Evolutionary conservation across 257 asterid genomes (phyloP).

Genomic region (Salvia miltiorrhiza): DNA sequence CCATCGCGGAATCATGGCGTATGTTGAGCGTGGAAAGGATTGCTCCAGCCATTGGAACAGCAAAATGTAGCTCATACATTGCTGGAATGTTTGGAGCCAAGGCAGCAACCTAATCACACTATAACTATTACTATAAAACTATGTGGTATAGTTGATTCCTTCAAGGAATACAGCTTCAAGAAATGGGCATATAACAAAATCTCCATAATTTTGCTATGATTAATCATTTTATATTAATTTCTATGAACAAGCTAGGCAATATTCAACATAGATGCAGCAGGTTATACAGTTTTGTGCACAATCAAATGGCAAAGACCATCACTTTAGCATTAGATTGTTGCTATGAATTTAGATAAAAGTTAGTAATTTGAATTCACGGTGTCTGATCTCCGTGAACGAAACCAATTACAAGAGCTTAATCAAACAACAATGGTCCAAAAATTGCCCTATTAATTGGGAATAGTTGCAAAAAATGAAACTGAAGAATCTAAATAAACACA

Average conservation of each 20-base stretch:
- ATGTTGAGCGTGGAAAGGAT: constrained; percentile 54
- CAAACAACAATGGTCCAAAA: background rate
- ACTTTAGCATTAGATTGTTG: too few relatives aligned
- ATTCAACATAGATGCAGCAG: background rate
- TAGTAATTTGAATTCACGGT: background rate
- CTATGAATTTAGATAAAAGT: background rate
- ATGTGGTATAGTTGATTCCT: too few relatives aligned
- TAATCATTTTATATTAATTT: background rate
- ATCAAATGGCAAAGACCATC: background rate
- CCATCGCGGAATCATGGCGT: constrained; percentile 38
- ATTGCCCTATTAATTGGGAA: background rate
- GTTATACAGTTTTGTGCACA: background rate
- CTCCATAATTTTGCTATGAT: background rate
- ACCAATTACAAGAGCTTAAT: background rate
- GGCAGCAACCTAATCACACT: constrained; percentile 46
- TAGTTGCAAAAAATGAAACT: background rate
- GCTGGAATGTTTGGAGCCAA: constrained; percentile 70
- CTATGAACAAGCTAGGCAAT: background rate
- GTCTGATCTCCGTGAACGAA: background rate
- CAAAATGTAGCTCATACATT: constrained; percentile 62
- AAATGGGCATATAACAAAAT: background rate
- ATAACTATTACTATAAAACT: too few relatives aligned
- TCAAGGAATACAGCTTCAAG: background rate
- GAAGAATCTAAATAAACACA: background rate
- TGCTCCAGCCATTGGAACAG: constrained; percentile 72